A percentile compares a stretch with the other conserved stretches of the same genome.
phyloP scores from a whole-genome alignment of 2,329 filamentous ascomycete species.

The Paracoccidioides brasiliensis region DNA sequence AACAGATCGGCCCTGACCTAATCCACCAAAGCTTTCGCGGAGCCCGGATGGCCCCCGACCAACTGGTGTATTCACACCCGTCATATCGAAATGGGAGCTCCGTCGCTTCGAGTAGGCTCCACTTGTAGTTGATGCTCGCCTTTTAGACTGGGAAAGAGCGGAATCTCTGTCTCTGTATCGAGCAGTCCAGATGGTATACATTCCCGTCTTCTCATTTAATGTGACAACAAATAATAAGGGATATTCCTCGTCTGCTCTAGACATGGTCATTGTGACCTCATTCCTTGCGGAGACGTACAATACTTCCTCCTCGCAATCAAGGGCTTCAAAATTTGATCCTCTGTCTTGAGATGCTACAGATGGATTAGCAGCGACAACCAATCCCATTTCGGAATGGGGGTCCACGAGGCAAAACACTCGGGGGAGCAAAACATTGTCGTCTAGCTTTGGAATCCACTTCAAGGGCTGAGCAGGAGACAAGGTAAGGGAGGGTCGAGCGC shows the following conservation, averaged over 20 bases:
- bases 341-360: constrained; percentile 21
- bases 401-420: constrained; percentile 72
- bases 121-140: constrained; percentile 39
- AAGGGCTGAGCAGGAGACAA: constrained; percentile 41
- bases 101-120: constrained; percentile 53
- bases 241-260: neutral
- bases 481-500: constrained; percentile 35
- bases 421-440: constrained; percentile 43
- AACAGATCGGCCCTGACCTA: constrained; percentile 31
- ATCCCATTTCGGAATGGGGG: constrained; percentile 70
- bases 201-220: constrained; percentile 59
- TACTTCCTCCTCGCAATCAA: constrained; percentile 69
- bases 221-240: constrained; percentile 64
- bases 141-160: constrained; percentile 31
- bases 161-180: constrained; percentile 59
- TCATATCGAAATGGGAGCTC: constrained; percentile 52
- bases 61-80: constrained; percentile 63
- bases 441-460: constrained; percentile 44
- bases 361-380: constrained; percentile 52
- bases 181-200: constrained; percentile 76
- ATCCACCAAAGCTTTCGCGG: constrained; percentile 62
- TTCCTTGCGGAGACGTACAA: constrained; percentile 64
- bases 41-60: constrained; percentile 47
- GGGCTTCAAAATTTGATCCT: constrained; percentile 37
- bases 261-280: constrained; percentile 20